Conservation (phyloP, 2,329 filamentous ascomycete genomes). For the Paraphaeosphaeria sporulosa region DNA sequence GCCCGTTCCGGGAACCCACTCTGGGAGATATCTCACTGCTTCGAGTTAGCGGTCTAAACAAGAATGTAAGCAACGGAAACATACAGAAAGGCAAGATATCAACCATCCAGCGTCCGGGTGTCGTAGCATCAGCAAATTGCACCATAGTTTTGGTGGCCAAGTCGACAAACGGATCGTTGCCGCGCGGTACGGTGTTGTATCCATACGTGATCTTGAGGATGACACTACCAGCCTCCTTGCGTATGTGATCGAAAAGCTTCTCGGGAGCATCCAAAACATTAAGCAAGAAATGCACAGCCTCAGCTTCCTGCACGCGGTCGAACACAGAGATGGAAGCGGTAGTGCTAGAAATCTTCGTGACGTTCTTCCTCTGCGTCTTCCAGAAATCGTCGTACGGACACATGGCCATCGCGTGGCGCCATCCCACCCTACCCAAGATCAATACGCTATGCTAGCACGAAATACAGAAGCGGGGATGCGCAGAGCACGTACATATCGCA, state of each 20-base stretch:
- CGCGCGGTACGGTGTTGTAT: slow-evolving; percentile 54
- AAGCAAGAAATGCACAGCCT: slow-evolving; percentile 37
- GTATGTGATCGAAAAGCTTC: slow-evolving; percentile 36
- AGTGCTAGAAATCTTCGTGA: slow-evolving; percentile 35
- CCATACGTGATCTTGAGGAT: slow-evolving; percentile 46
- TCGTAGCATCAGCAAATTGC: slow-evolving; percentile 50
- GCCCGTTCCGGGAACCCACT: slow-evolving; percentile 56
- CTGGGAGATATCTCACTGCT: slow-evolving; percentile 34
- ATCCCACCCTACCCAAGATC: slow-evolving; percentile 29
- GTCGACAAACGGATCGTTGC: slow-evolving; percentile 54
- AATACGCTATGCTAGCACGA: neutral
- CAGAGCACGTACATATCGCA: slow-evolving; percentile 33
- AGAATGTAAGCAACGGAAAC: neutral
- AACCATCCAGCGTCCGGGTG: slow-evolving; percentile 56
- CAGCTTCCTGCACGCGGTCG: slow-evolving; percentile 38
- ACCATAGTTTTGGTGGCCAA: slow-evolving; percentile 52
- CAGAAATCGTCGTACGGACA: slow-evolving; percentile 30
- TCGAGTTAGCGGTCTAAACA: neutral
- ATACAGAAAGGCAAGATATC: slow-evolving; percentile 53
- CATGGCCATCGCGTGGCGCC: slow-evolving; percentile 32
- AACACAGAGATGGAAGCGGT: slow-evolving; percentile 31
- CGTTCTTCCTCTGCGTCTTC: slow-evolving; percentile 35
- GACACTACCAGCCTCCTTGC: slow-evolving; percentile 24
- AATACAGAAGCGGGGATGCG: neutral
- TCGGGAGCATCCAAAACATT: slow-evolving; percentile 32